Conservation (phyloP, 768 basidiomycete species). For the Polyporus arcularius region DNA sequence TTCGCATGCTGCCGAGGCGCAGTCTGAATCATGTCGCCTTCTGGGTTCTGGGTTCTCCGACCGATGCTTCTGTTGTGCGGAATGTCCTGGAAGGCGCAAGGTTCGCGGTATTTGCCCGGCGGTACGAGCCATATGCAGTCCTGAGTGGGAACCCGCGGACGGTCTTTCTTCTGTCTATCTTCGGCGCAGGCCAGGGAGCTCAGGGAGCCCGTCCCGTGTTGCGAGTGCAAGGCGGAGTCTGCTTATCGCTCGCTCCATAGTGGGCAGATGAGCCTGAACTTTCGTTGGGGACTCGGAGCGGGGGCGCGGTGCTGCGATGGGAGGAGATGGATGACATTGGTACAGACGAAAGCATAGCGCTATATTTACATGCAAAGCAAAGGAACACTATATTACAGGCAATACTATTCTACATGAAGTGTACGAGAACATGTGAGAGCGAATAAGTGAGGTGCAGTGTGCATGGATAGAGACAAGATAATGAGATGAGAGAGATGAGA, state of each 20-base stretch:
- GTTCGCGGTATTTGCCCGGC: background rate
- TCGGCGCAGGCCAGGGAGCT: constrained; percentile 8
- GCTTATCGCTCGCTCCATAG: background rate
- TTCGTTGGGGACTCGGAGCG: background rate
- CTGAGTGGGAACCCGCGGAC: background rate
- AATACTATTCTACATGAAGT: constrained; percentile 24
- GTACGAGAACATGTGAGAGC: constrained; percentile 22
- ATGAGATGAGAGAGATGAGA: constrained; percentile 1
- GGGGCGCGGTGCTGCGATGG: background rate
- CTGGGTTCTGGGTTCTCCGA: background rate
- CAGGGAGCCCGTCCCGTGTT: constrained; percentile 10
- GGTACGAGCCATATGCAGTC: background rate
- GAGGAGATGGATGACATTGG: background rate
- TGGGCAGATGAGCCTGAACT: background rate
- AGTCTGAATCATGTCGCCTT: background rate
- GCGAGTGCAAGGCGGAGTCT: background rate
- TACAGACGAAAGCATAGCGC: background rate
- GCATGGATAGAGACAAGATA: constrained; percentile 4
- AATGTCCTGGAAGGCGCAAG: background rate
- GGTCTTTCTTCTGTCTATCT: constrained; percentile 22
- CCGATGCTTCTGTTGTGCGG: background rate
- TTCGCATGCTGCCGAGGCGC: background rate
- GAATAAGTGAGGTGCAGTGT: constrained; percentile 18
- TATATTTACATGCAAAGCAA: constrained; percentile 22
- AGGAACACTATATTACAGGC: constrained; percentile 18